phyloP scores from a whole-genome alignment of 2,329 filamentous ascomycete genomes.

The Ascosphaera apis region DNA sequence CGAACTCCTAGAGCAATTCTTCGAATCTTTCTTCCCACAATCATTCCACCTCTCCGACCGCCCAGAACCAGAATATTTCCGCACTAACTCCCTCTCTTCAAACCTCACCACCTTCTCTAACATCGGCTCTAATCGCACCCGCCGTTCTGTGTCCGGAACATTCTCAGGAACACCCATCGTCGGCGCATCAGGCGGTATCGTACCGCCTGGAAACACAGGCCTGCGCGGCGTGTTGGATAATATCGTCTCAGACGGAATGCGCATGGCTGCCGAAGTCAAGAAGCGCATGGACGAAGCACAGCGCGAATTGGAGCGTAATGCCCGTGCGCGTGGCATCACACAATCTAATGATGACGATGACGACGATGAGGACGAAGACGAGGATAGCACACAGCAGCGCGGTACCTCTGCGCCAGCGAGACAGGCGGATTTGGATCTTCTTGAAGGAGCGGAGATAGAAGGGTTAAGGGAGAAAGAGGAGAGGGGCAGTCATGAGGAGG shows the following conservation, averaged over 20 bases:
- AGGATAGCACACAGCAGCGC: constrained; percentile 8
- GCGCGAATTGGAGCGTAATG: constrained; percentile 68
- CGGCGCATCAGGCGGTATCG: constrained; percentile 33
- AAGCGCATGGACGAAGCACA: constrained; percentile 91
- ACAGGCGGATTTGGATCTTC: constrained; percentile 43
- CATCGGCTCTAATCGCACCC: constrained; percentile 29
- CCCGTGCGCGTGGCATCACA: constrained; percentile 41
- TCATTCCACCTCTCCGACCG: constrained; percentile 71
- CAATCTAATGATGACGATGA: constrained; percentile 50
- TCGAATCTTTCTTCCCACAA: constrained; percentile 81
- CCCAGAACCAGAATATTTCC: constrained; percentile 24
- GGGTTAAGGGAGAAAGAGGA: constrained; percentile 17
- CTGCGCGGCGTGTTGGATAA: constrained; percentile 86
- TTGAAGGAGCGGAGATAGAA: constrained; percentile 52
- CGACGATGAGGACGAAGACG: constrained; percentile 28
- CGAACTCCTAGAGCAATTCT: constrained; percentile 87
- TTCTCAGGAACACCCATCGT: constrained; percentile 19
- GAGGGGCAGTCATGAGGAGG: constrained; percentile 11
- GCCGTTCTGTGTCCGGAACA: constrained; percentile 12
- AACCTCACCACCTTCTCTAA: constrained; percentile 72
- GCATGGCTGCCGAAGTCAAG: constrained; percentile 77
- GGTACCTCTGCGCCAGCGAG: constrained; percentile 19
- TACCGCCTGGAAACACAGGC: constrained; percentile 46
- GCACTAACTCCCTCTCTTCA: constrained; percentile 30
- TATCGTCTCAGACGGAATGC: constrained; percentile 92